Base-by-base conservation (phyloP, 78 protist genomes). In the Acrasis kona region DNA sequence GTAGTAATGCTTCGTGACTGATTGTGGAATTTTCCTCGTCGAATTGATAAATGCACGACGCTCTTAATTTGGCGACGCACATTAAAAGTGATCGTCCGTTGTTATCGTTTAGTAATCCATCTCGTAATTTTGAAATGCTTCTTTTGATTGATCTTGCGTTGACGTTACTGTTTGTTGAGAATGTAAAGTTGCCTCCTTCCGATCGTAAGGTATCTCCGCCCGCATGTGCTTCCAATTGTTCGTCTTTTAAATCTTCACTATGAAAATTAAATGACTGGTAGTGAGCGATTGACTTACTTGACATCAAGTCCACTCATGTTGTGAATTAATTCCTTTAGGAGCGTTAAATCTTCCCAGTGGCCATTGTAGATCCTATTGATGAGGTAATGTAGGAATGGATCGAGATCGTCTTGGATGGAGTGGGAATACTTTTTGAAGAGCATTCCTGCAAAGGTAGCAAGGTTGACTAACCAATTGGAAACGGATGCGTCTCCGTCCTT, bases 401-500 rank as follows among this genome's bases (percentile, higher is more conserved):
- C 19, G n/a, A 77, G 28, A 36, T 76, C 78, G 40, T 37, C 9
- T 10, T 1, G 2, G 6, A 39, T 37, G n/a, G n/a, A n/a, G n/a
- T n/a, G n/a, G n/a, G n/a, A n/a, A 58, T 77, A 12, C 76, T 74
- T 77, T 27, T 28, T 10, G 42, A 10, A 76, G 32, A 74, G 39
- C 30, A 1, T 0, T 9, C 78, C 81, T 28, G 79, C 19, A 19
- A 77, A 77, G 19, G 32, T 0, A 3, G 74, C 3, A 35, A 77
- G 38, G 1, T 35, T 39, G 38, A n/a, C 37, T 65, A 78, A 37
- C 82, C 82, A 77, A 12, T 12, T 27, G 10, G 73, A 3, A 3
- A 42, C 41, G 41, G 38, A 39, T 10, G 61, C 37, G 29, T 77
- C 82, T 39, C 75, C 82, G 10, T 39, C 41, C 41, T 77, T 77